Evolutionary conservation across 441 rosid genomes (phyloP).

Genomic region (Brassica balearica): DNA sequence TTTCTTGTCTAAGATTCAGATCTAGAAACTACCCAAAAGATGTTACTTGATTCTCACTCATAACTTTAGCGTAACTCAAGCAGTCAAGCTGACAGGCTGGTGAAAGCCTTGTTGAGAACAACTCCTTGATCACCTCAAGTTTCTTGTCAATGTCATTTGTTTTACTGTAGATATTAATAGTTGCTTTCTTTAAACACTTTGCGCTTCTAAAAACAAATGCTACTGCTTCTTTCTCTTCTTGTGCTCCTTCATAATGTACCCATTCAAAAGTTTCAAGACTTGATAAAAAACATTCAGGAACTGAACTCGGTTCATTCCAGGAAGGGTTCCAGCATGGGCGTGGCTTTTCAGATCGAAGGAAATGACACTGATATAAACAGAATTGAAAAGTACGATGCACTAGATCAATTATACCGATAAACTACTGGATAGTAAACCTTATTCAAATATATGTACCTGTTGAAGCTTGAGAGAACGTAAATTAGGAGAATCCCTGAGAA

Average conservation of each 20-base stretch:
- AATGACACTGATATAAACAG: neutral
- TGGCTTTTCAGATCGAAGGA: neutral
- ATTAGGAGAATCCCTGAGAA: constrained; percentile 26
- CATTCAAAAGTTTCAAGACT: constrained; percentile 25
- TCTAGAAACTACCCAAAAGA: neutral
- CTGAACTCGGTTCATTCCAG: constrained; percentile 8
- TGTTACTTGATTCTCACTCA: constrained; percentile 14
- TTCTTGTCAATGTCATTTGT: neutral
- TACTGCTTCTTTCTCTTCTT: constrained; percentile 16
- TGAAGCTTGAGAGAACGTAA: neutral
- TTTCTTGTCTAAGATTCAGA: neutral
- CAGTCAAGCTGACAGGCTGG: constrained; percentile 12
- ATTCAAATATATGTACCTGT: neutral
- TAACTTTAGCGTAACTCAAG: neutral
- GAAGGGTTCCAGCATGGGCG: constrained; percentile 18
- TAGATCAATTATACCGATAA: constrained; percentile 8
- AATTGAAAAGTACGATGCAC: neutral
- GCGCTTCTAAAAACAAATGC: constrained; percentile 19
- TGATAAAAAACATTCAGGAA: constrained; percentile 10
- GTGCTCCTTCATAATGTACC: neutral
- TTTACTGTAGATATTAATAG: neutral
- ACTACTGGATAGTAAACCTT: neutral
- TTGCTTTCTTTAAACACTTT: constrained; percentile 20
- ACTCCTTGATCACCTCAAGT: constrained; percentile 14
- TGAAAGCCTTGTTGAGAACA: constrained; percentile 3